Evolutionary conservation across 495 filamentous ascomycete genomes (phyloP), one percentile per base, ranked within the genome.

Genomic region (Podospora bellae-mahoneyi): DNA sequence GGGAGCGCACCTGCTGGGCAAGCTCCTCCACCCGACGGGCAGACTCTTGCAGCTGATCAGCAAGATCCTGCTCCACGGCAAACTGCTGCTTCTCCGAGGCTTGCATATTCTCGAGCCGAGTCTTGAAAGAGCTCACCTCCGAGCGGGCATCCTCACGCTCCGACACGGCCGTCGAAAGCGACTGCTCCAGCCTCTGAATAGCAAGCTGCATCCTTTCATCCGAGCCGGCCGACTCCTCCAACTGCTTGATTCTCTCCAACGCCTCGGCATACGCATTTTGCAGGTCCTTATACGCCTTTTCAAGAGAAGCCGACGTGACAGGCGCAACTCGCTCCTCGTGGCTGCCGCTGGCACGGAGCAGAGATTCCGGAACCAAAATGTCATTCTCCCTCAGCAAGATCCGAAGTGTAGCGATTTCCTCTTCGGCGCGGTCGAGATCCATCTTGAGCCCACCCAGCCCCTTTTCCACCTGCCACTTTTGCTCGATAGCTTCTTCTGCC

Each of bases 401-500:
- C 27, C 93, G 88, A 34, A 99, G 80, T 28, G 90, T 92, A 34
- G 84, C 81, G 15, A 94, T 97, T 80, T 99, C 96, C 75, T 95
- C 91, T 78, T 97, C 91, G 4, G 95, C 93, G 68, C 94, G 91
- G 75, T 99, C 96, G 32, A 99, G 86, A 75, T 99, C 95, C 91
- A 97, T 97, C 79, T 97, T 97, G 69, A 99, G 81, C 56, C 94
- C 94, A 67, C 89, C 86, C 16, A 99, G 84, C 27, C 93, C 93
- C 78, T 97, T 96, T 79, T 99, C 95, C 66, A 94, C 94, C 78
- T 95, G 90, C 86, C 90, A 97, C 81, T 97, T 98, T 73, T 94
- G 91, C 72, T 96, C 92, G n/a, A 97, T 83, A 23, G 95, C 96
- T 65, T 99, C 95, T 71, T 98, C 94, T 27, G 96, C 94, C 64